Evolutionary conservation across 2,329 filamentous ascomycete genomes (phyloP), one percentile per base, ranked within the genome.

Genomic region (Fusarium penzigii): DNA sequence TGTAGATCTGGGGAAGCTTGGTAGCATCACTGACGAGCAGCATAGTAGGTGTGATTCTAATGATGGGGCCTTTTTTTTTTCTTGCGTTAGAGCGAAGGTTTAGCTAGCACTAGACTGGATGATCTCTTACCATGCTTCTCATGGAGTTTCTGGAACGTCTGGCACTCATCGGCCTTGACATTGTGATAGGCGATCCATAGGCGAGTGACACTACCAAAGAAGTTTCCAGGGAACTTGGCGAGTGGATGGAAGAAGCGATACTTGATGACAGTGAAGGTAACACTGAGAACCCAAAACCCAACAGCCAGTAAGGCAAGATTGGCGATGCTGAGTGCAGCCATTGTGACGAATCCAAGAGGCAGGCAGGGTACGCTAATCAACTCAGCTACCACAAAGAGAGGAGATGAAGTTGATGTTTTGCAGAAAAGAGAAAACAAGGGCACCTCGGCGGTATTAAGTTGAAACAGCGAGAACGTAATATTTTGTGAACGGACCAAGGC

Each of bases 1-100:
- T 72, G 67, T 85, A 86, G 25, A 86, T 77, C 13, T 76, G 72
- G 0, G 82, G 82, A 2, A 85, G 72, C 61, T 80, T 78, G 2
- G 72, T 77, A 0, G 82, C 75, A 12, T 66, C 64, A n/a, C 57
- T 64, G 38, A 66, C 50, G 4, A 66, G 57, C 6, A 64, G 46
- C 59, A 65, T 65, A 0, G 61, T 63, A 8, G 63, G 63, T 0
- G 57, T 62, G 14, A 65, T 59, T 3, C 63, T 51, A 2, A 65
- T 58, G 0, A 65, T 29, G 4, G 63, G 63, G 14, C 63, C 63
- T 59, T 1, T 13, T 12, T 2, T 11, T 63, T 59, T 1, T 25
- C 20, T 25, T 25, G 20, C 20, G 20, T 25, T 25, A 25, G 20
- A 25, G 1, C 20, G 20, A 7, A 25, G 7, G 20, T 25, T 7